Percentiles rank a stretch among this genome's conserved stretches.
Evolutionary conservation across 176 grass and related monocot species (phyloP).

Genomic region (Zoysia japonica): DNA sequence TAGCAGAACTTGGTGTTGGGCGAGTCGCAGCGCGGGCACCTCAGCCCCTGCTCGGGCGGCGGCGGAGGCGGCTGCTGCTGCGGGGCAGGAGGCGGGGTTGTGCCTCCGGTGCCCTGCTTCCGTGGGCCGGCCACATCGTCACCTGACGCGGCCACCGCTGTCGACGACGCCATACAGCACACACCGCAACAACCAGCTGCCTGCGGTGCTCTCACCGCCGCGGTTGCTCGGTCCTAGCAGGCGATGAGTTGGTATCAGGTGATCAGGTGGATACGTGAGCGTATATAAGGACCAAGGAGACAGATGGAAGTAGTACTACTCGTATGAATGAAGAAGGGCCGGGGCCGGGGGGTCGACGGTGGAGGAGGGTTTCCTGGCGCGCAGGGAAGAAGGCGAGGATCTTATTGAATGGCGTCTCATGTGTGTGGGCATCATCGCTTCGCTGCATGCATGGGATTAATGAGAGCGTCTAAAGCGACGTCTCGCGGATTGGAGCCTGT

Average conservation of each 20-base stretch:
- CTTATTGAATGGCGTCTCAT: constrained; percentile 57
- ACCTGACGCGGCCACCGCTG: constrained; percentile 17
- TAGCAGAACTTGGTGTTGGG: constrained; percentile 99
- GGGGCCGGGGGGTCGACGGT: constrained; percentile 23
- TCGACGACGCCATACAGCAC: constrained; percentile 34
- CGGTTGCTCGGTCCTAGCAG: not conserved
- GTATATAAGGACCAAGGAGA: constrained; percentile 33
- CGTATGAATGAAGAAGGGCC: not conserved
- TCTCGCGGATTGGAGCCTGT: constrained; percentile 75
- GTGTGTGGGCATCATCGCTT: constrained; percentile 29
- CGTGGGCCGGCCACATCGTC: constrained; percentile 19
- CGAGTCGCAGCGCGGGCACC: constrained; percentile 95
- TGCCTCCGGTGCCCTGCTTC: not conserved
- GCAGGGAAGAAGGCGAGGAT: constrained; percentile 61
- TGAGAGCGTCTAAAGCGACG: constrained; percentile 70
- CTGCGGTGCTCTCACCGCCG: not conserved
- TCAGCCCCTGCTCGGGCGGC: constrained; percentile 49
- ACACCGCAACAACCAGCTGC: not conserved
- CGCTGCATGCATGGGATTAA: constrained; percentile 83
- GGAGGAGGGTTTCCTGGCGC: constrained; percentile 71
- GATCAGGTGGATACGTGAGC: constrained; percentile 11
- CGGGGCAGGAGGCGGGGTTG: not conserved
- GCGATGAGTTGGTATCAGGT: constrained; percentile 23
- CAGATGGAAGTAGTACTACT: not conserved
- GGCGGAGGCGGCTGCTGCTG: not conserved